Base-by-base conservation (phyloP, 345 rosid genomes). In the Chamaenerion angustifolium region DNA sequence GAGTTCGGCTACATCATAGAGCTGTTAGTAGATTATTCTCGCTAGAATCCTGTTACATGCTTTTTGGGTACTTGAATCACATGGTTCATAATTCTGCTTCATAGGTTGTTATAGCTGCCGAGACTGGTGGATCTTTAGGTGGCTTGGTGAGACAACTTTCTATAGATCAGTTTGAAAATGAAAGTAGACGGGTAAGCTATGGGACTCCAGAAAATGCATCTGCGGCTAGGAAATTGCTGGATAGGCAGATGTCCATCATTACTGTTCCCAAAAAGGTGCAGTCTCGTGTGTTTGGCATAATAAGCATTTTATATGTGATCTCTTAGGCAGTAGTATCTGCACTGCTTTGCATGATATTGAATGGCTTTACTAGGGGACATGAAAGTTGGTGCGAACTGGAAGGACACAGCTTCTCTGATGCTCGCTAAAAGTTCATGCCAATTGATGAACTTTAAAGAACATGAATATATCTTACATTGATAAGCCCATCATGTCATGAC, bases 81-180 rank as follows among this genome's bases (percentile, higher is more conserved):
- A 58, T n/a, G 51, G 13, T 62, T 49, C 46, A 42, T 50, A 43
- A 48, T 12, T 52, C 62, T 58, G 54, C 19, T 31, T 72, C 31
- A 56, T 66, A 92, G 98, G 98, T 92, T 50, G 96, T 92, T 67
- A 81, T 92, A 58, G 94, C 98, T 58, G 88, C 96, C 60, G 96
- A 92, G 74, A 79, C 96, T 17, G 85, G 87, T 60, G 98, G 96
- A 58, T 96, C 95, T 60, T 75, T 92, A 70, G 96, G 96, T 63
- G 96, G 98, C 61, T 75, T 88, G 96, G 96, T 92, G 56, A 76
- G 96, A 62, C 95, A 80, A 68, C 88, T 87, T 69, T 85, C 98
- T 3, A 85, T 87, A 46, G 96, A 92, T 59, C 96, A 87, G 65
- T 92, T 92, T 71, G 96, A 92, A 74, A 92, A 87, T 63, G 96